Percentiles rank a stretch among this genome's conserved stretches.
phyloP scores from a whole-genome alignment of 2,329 filamentous ascomycete species.

The Drechslera avenae region DNA sequence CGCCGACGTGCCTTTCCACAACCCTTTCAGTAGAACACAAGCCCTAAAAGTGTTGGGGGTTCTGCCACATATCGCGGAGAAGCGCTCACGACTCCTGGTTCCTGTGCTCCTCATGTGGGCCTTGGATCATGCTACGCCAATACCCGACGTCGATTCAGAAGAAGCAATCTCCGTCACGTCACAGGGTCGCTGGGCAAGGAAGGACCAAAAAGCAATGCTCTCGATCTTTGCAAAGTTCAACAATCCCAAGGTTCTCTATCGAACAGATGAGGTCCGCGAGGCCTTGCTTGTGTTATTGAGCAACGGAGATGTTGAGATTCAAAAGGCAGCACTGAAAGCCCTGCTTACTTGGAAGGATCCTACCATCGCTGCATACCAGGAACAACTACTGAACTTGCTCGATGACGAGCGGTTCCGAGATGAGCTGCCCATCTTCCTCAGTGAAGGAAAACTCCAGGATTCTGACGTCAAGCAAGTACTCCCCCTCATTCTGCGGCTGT shows the following conservation, averaged over 20 bases:
- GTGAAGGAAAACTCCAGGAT: slow-evolving; percentile 68
- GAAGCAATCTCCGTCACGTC: slow-evolving; percentile 22
- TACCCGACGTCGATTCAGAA: background rate
- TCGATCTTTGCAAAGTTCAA: slow-evolving; percentile 80
- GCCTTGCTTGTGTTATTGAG: slow-evolving; percentile 76
- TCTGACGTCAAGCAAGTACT: slow-evolving; percentile 76
- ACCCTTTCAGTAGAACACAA: slow-evolving; percentile 70
- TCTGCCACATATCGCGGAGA: slow-evolving; percentile 80
- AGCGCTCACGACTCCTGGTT: slow-evolving; percentile 80
- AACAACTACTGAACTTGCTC: slow-evolving; percentile 82
- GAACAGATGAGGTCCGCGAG: slow-evolving; percentile 74
- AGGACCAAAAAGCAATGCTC: slow-evolving; percentile 84
- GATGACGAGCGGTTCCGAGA: slow-evolving; percentile 93
- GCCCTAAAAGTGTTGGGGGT: slow-evolving; percentile 78
- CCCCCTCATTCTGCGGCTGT: slow-evolving; percentile 81
- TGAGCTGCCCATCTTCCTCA: slow-evolving; percentile 87
- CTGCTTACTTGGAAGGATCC: slow-evolving; percentile 88
- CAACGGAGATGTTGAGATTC: slow-evolving; percentile 89
- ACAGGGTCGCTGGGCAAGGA: slow-evolving; percentile 65
- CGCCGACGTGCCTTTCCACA: slow-evolving; percentile 56
- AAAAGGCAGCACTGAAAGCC: slow-evolving; percentile 81
- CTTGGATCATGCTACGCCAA: slow-evolving; percentile 23
- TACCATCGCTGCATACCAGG: slow-evolving; percentile 76
- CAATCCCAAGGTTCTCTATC: slow-evolving; percentile 85
- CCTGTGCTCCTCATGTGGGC: slow-evolving; percentile 86